These are phyloP conservation scores for Lachancea mirantina DNA, from an alignment of 805 yeast genomes.

Conservation along the genomic window DNA sequence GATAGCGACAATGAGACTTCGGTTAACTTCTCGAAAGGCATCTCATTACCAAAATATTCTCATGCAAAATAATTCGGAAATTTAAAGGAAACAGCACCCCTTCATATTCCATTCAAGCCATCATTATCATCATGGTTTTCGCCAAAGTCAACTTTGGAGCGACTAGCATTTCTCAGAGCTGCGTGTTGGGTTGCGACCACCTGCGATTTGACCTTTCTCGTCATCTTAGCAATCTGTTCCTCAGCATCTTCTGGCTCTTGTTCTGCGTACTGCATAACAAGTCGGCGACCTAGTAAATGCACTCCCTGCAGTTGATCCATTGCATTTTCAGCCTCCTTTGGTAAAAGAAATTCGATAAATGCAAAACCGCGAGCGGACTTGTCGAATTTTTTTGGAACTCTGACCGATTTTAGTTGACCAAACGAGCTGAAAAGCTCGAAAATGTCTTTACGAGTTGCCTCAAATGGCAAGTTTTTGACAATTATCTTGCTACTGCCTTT, in stretches of 20 bases:
- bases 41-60: too few relatives aligned
- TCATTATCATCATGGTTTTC: constrained; percentile 30
- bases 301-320: constrained; percentile 93
- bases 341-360: constrained; percentile 81
- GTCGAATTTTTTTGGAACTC: constrained; percentile 95
- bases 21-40: too few relatives aligned
- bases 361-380: constrained; percentile 96
- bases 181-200: constrained; percentile 70
- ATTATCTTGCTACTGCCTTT: constrained; percentile 60
- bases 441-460: constrained; percentile 88
- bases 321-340: constrained; percentile 89
- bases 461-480: constrained; percentile 95
- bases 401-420: constrained; percentile 88
- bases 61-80: background rate
- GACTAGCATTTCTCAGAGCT: constrained; percentile 61
- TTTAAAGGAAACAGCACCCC: too few relatives aligned
- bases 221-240: constrained; percentile 86
- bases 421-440: constrained; percentile 88
- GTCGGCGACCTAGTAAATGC: constrained; percentile 89
- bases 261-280: constrained; percentile 89
- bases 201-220: constrained; percentile 74
- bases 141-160: constrained; percentile 58
- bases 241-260: constrained; percentile 77
- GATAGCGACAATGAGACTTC: too few relatives aligned
- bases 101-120: constrained; percentile 19